A percentile compares a stretch with the other conserved stretches of the same genome.
These are phyloP conservation scores for Tephrocybe sp. DNA, from an alignment of 768 basidiomycete species.

Conservation along the genomic window DNA sequence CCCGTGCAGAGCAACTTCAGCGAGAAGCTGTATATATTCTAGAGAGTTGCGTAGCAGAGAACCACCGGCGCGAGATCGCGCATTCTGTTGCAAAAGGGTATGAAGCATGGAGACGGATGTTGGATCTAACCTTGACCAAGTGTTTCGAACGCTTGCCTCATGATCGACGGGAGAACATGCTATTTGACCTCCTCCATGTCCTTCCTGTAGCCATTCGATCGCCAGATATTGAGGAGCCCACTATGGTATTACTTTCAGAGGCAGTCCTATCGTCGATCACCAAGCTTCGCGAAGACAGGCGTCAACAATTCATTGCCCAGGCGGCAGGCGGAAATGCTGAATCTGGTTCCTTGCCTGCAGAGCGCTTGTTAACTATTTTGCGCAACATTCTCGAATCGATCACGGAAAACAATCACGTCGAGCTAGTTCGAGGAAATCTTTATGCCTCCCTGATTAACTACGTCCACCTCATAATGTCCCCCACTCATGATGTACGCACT, in stretches of 20 bases:
- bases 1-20: slow-evolving; percentile 64
- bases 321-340: slow-evolving; percentile 61
- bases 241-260: slow-evolving; percentile 82
- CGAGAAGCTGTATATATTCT: slow-evolving; percentile 74
- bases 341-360: slow-evolving; percentile 71
- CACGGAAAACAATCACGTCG: slow-evolving; percentile 71
- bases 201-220: slow-evolving; percentile 70
- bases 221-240: slow-evolving; percentile 62
- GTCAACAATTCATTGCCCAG: slow-evolving; percentile 65
- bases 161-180: slow-evolving; percentile 81
- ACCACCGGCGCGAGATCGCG: slow-evolving; percentile 79
- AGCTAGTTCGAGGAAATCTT: slow-evolving; percentile 90
- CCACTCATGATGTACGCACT: slow-evolving; percentile 17
- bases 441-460: slow-evolving; percentile 91
- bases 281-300: slow-evolving; percentile 82
- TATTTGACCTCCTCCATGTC: slow-evolving; percentile 86
- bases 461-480: slow-evolving; percentile 64
- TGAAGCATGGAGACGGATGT: slow-evolving; percentile 79
- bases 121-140: slow-evolving; percentile 84
- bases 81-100: slow-evolving; percentile 69
- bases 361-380: slow-evolving; percentile 73
- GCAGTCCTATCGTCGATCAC: slow-evolving; percentile 79
- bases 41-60: slow-evolving; percentile 83
- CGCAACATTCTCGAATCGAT: slow-evolving; percentile 74
- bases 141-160: slow-evolving; percentile 82